Evolutionary conservation across 345 rosid genomes (phyloP).

Genomic region (Pugionium dolabratum): DNA sequence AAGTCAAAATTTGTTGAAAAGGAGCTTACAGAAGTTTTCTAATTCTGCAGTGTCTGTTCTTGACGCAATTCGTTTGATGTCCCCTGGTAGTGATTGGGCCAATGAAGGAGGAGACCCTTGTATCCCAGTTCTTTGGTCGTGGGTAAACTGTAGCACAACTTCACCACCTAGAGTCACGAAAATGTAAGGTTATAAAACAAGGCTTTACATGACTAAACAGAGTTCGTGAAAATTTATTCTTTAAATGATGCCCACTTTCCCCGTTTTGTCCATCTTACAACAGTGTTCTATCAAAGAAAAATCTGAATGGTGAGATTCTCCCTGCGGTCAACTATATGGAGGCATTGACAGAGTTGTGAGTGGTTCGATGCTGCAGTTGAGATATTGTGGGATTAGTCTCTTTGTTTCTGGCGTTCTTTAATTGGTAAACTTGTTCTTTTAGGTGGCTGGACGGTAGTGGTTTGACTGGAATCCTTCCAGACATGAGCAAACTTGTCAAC

Average conservation of each 20-base stretch:
- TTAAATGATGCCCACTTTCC: constrained; percentile 16
- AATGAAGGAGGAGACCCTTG: constrained; percentile 95
- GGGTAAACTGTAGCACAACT: constrained; percentile 74
- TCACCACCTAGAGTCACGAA: constrained; percentile 83
- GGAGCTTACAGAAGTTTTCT: constrained; percentile 20
- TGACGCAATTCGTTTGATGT: constrained; percentile 53
- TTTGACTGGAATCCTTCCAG: constrained; percentile 72
- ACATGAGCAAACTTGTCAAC: constrained; percentile 70
- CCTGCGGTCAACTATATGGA: constrained; percentile 65
- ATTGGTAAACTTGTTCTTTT: constrained; percentile 25
- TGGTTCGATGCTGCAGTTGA: constrained; percentile 16
- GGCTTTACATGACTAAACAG: neutral
- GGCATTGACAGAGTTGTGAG: constrained; percentile 78
- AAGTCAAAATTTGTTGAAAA: constrained; percentile 12
- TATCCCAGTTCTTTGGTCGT: constrained; percentile 73
- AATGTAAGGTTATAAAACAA: constrained; percentile 53
- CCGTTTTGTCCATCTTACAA: constrained; percentile 23
- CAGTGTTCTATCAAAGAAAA: constrained; percentile 73
- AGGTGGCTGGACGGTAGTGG: constrained; percentile 90
- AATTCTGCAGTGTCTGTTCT: constrained; percentile 60
- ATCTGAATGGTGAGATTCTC: constrained; percentile 66
- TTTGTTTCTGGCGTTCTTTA: constrained; percentile 14
- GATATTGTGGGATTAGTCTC: constrained; percentile 3
- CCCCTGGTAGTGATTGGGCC: constrained; percentile 54
- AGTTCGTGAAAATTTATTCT: neutral